A percentile compares a stretch with the other conserved stretches of the same genome.
These are phyloP conservation scores for Corymbia maculata DNA, from an alignment of 345 rosid species.

Conservation along the genomic window DNA sequence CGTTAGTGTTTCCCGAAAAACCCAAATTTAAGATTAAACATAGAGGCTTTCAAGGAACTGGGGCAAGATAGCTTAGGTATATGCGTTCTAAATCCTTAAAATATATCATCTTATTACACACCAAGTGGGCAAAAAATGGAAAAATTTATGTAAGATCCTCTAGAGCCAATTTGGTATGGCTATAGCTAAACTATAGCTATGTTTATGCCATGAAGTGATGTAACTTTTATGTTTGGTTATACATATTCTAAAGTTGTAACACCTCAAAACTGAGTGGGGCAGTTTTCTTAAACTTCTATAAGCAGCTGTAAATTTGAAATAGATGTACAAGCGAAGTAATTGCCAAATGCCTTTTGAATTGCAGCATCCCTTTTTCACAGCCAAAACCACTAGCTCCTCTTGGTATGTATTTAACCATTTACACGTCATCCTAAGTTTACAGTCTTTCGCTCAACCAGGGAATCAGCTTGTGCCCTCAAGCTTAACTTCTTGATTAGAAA, in stretches of 20 bases:
- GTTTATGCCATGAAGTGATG: background rate
- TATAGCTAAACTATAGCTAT: background rate
- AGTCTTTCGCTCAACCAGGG: background rate
- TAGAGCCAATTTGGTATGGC: background rate
- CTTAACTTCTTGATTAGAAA: too few relatives aligned
- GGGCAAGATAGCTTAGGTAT: background rate
- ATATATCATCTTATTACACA: background rate
- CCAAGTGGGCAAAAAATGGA: background rate
- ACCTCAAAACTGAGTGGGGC: background rate
- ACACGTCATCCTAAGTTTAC: background rate
- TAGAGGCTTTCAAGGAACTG: background rate
- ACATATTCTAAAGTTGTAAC: background rate
- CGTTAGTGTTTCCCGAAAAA: background rate
- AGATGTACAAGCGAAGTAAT: background rate
- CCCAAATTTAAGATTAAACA: background rate
- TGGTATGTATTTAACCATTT: background rate
- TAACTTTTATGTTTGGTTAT: background rate
- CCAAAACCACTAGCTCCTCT: accelerated
- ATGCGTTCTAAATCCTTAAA: background rate
- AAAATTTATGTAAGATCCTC: background rate
- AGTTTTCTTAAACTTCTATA: background rate
- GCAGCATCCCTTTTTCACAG: background rate
- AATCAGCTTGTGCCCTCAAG: background rate
- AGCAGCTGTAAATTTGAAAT: background rate
- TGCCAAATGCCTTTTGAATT: background rate